Base-by-base conservation (phyloP, 2,329 filamentous ascomycete genomes). In the Arthrocladium fulminans region DNA sequence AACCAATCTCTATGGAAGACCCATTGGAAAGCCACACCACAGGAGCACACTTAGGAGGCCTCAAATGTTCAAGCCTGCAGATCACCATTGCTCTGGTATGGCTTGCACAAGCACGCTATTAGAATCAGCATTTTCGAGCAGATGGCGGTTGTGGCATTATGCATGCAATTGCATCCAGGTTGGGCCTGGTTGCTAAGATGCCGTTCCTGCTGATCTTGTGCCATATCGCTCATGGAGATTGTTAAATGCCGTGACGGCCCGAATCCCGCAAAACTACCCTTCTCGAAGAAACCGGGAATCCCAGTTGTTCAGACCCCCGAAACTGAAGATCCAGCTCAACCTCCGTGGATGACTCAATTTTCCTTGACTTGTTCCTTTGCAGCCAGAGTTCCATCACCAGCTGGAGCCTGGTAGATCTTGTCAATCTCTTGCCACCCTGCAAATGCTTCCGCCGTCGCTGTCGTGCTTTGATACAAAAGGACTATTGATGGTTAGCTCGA, bases 391-490 rank as follows among this genome's bases (percentile, higher is more conserved):
- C 30, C 34, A 12, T 39, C 25, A 3, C 19, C 10, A 8, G 20
- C 7, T 19, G 15, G 19, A 12, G 23, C 17, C 8, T 23, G 19
- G 34, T 39, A 47, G 7, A 47, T 8, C n/a, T 39, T 35, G 20
- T 27, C n/a, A n/a, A 47, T 32, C 27, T 47, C 44, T 19, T 39
- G n/a, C 23, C 17, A 27, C 10, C 15, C 32, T 7, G 27, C 32
- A 29, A 47, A 39, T 0, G 67, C 66, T 45, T 59, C 58, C 10
- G 61, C 62, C 30, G 61, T 65, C 4, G 58, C 58, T 15, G 54
- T 57, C 17, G 68, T 59, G 39, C 67, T 70, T 51, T 63, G 63
- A 15, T 62, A 63, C 2, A 70, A 56, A 12, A 70, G 57, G 12
- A 63, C 64, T 67, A 23, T 45, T 15, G 9, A 22, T 9, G 12